These are phyloP conservation scores for Grosmannia clavigera DNA, from an alignment of 2,329 filamentous ascomycete species.

Conservation along the genomic window DNA sequence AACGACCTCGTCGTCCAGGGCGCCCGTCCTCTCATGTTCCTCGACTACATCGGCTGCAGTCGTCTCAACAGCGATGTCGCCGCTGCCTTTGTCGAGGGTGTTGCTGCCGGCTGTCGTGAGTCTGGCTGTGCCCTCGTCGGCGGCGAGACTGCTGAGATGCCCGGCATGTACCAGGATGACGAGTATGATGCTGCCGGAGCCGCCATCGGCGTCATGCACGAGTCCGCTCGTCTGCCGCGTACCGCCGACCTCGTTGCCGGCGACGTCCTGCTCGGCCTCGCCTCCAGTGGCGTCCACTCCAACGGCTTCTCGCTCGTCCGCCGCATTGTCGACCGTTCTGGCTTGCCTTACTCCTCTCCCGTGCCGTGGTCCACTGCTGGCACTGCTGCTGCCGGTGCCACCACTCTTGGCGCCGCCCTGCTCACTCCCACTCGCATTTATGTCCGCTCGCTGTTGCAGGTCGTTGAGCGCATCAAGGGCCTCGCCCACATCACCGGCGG, in stretches of 20 bases:
- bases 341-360: constrained; percentile 56
- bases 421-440: constrained; percentile 91
- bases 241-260: constrained; percentile 65
- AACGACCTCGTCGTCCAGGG: constrained; percentile 96
- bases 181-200: constrained; percentile 91
- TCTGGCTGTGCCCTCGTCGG: constrained; percentile 87
- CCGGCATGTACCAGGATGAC: constrained; percentile 76
- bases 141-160: constrained; percentile 97
- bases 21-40: constrained; percentile 87
- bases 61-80: constrained; percentile 68
- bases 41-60: constrained; percentile 95
- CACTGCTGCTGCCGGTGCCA: constrained; percentile 22
- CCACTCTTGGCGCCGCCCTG: constrained; percentile 60
- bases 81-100: constrained; percentile 78
- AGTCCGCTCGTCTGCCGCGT: constrained; percentile 60
- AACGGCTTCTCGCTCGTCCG: constrained; percentile 97
- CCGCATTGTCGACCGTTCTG: constrained; percentile 65
- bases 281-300: constrained; percentile 80
- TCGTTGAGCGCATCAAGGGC: constrained; percentile 63
- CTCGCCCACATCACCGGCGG: constrained; percentile 96
- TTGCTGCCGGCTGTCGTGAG: constrained; percentile 75
- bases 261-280: constrained; percentile 76
- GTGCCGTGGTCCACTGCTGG: constrained; percentile 51
- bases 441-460: constrained; percentile 63
- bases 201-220: constrained; percentile 70